Conservation (phyloP, 2,329 filamentous ascomycete species). For the Tolypocladium sp. region DNA sequence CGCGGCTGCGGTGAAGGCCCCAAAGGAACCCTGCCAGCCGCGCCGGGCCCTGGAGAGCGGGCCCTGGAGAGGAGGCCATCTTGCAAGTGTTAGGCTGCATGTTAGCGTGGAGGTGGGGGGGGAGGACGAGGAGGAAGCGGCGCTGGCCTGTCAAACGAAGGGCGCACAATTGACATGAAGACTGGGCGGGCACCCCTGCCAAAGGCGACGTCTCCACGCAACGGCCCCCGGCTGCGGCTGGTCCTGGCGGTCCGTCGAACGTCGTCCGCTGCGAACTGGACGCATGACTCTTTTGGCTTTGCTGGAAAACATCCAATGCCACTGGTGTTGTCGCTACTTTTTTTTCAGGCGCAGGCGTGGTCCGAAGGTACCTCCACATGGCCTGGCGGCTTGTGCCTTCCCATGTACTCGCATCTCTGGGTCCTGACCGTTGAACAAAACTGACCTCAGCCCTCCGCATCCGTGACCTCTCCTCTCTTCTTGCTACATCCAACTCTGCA, state of each 20-base stretch:
- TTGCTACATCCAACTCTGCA: neutral
- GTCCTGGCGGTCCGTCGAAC: too few species aligned
- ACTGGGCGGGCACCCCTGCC: conserved; percentile 1
- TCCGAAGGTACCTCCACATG: neutral
- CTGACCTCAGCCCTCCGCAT: neutral
- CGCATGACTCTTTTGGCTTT: neutral
- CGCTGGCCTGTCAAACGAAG: conserved; percentile 29
- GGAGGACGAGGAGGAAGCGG: too few species aligned
- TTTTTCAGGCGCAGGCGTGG: neutral
- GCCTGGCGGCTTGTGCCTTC: neutral
- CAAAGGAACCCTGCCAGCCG: too few species aligned
- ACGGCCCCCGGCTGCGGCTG: neutral
- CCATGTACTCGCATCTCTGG: neutral
- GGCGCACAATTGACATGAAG: conserved; percentile 26
- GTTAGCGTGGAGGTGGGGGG: neutral
- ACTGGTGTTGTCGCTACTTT: neutral
- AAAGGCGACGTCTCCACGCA: neutral
- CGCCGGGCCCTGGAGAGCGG: too few species aligned
- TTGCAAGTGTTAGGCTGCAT: too few species aligned
- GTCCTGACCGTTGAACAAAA: conserved; percentile 2
- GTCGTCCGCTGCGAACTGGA: neutral
- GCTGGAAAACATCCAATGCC: neutral
- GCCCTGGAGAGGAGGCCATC: too few species aligned
- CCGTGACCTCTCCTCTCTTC: neutral
- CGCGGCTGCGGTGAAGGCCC: too few species aligned